Conservation (phyloP, 2,329 filamentous ascomycete species). For the Diplodia scrobiculata region DNA sequence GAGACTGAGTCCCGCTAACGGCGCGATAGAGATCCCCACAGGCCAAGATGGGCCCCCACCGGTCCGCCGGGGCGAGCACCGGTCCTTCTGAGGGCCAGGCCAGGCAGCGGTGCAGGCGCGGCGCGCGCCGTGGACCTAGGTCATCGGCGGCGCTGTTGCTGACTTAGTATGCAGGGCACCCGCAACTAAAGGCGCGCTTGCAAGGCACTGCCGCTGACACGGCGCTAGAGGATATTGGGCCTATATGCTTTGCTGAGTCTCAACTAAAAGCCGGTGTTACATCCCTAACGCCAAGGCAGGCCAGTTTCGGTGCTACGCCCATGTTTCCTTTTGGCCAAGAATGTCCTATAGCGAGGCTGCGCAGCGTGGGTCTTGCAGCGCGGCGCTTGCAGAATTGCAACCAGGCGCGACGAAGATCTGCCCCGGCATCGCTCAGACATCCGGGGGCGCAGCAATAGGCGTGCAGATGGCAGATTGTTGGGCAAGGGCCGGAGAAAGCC, state of each 20-base stretch:
- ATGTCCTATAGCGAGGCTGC: constrained; percentile 9
- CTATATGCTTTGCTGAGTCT: constrained; percentile 26
- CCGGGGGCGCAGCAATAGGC: constrained; percentile 22
- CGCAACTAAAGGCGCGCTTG: constrained; percentile 18
- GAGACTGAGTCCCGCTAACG: constrained; percentile 14
- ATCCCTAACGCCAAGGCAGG: constrained; percentile 20
- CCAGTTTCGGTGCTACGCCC: constrained; percentile 14
- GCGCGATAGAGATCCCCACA: constrained; percentile 11
- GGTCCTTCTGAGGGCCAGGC: constrained; percentile 6
- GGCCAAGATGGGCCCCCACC: constrained; percentile 8
- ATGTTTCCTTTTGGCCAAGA: constrained; percentile 11
- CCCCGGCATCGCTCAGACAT: constrained; percentile 25
- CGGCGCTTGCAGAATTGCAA: constrained; percentile 24
- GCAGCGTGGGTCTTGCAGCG: constrained; percentile 12
- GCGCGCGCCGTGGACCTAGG: constrained; percentile 18
- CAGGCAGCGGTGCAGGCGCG: constrained; percentile 5
- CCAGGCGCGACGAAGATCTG: constrained; percentile 24
- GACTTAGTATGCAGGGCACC: constrained; percentile 25
- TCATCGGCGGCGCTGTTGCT: constrained; percentile 16
- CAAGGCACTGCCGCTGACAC: constrained; percentile 27
- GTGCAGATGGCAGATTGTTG: constrained; percentile 17
- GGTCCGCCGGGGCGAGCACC: neutral
- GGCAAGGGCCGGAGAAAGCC: constrained; percentile 14
- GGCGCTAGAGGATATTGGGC: constrained; percentile 24
- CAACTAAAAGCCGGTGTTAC: constrained; percentile 20